phyloP scores from a whole-genome alignment of 1,139 yeast species.

The Nematodospora anomalae region DNA sequence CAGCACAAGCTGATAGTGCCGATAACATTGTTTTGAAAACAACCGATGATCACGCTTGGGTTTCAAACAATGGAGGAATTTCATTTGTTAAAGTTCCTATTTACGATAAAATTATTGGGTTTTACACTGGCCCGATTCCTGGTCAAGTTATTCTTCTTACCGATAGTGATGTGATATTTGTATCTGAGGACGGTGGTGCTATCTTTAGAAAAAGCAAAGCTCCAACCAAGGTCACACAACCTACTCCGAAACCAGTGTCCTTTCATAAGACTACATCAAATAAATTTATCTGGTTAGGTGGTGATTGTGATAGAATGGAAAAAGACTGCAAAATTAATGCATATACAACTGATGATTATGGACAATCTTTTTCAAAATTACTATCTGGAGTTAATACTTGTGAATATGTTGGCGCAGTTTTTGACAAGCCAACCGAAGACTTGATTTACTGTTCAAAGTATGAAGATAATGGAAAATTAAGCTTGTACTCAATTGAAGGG shows the following conservation, averaged over 20 bases:
- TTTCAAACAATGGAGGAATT: constrained; percentile 81
- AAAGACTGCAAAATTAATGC: constrained; percentile 56
- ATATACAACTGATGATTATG: constrained; percentile 62
- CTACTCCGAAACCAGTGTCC: constrained; percentile 41
- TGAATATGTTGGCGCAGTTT: constrained; percentile 62
- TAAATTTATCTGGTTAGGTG: constrained; percentile 73
- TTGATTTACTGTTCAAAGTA: constrained; percentile 59
- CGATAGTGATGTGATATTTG: constrained; percentile 46
- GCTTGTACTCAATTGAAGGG: constrained; percentile 29
- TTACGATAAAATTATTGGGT: constrained; percentile 50
- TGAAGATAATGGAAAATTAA: constrained; percentile 21
- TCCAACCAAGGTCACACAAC: constrained; percentile 51
- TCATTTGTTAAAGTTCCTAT: constrained; percentile 51
- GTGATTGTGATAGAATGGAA: constrained; percentile 49
- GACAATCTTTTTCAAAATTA: constrained; percentile 57
- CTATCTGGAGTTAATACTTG: constrained; percentile 56
- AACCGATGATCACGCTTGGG: constrained; percentile 46
- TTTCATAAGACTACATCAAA: constrained; percentile 58
- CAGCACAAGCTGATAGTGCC: constrained; percentile 38
- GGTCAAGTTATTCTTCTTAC: constrained; percentile 66
- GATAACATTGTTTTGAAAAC: constrained; percentile 76
- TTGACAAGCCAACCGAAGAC: constrained; percentile 44
- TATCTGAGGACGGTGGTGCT: constrained; percentile 69
- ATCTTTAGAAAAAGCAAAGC: constrained; percentile 45
- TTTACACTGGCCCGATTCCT: constrained; percentile 61